phyloP scores from a whole-genome alignment of 805 yeast species.

The Clavispora asparagi region DNA sequence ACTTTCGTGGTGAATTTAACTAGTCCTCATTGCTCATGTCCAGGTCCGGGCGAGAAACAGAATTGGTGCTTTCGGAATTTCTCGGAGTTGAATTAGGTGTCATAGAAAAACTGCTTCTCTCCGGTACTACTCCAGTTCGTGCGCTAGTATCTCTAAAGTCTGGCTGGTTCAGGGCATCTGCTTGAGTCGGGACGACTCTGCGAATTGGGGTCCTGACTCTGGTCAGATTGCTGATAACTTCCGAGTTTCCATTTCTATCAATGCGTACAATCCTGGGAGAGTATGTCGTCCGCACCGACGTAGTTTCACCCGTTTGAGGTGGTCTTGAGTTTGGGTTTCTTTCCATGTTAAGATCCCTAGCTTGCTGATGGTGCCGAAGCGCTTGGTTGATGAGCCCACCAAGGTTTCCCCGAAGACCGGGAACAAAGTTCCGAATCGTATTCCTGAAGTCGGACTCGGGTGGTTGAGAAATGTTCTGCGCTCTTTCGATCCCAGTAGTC shows the following conservation, averaged over 20 bases:
- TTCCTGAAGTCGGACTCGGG: constrained; percentile 1
- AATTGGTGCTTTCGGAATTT: neutral
- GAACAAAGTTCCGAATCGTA: neutral
- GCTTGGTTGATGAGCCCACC: constrained; percentile 5
- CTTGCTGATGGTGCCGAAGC: constrained; percentile 3
- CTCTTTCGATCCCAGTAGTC: neutral
- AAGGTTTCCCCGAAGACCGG: neutral
- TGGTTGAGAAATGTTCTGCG: neutral
- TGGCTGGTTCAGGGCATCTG: no score
- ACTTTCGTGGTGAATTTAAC: no score
- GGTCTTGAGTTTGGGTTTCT: neutral
- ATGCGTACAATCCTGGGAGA: neutral
- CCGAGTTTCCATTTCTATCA: neutral
- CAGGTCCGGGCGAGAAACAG: neutral
- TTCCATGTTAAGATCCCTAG: neutral
- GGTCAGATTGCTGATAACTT: neutral
- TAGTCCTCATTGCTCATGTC: neutral
- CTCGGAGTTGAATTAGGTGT: neutral
- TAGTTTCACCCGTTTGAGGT: neutral
- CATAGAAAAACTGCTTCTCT: neutral
- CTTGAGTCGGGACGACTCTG: neutral
- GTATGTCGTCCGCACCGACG: neutral
- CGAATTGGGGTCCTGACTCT: neutral
- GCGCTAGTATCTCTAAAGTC: neutral
- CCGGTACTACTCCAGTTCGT: neutral